Evolutionary conservation across 2,329 filamentous ascomycete species (phyloP).

Genomic region (Penicillium hesseltinei): DNA sequence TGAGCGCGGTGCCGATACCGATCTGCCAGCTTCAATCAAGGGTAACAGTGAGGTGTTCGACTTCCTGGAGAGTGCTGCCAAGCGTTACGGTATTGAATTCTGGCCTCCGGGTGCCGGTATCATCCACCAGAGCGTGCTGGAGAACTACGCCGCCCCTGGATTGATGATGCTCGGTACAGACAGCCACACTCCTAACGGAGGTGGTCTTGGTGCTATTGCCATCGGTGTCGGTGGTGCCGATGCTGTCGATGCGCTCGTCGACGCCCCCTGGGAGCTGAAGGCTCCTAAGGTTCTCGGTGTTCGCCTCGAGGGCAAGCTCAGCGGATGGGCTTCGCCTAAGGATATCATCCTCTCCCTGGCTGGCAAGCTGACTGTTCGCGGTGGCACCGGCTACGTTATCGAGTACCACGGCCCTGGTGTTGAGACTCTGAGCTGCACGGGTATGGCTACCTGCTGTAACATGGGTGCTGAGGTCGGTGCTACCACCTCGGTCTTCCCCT

Average conservation of each 20-base stretch:
- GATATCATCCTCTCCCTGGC: slow-evolving; percentile 90
- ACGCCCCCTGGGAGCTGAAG: slow-evolving; percentile 96
- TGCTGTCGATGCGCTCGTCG: slow-evolving; percentile 92
- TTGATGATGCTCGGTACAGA: slow-evolving; percentile 99
- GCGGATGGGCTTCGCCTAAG: slow-evolving; percentile 90
- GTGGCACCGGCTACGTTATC: slow-evolving; percentile 90
- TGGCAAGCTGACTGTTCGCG: slow-evolving; percentile 84
- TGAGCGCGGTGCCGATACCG: slow-evolving; percentile 80
- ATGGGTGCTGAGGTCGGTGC: slow-evolving; percentile 89
- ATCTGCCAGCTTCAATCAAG: slow-evolving; percentile 79
- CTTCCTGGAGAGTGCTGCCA: slow-evolving; percentile 88
- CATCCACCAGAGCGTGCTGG: slow-evolving; percentile 95
- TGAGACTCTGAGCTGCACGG: slow-evolving; percentile 82
- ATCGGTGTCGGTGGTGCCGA: slow-evolving; percentile 97
- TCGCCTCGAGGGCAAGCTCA: slow-evolving; percentile 63
- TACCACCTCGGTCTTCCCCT: slow-evolving; percentile 95
- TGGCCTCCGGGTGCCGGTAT: slow-evolving; percentile 93
- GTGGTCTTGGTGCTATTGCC: slow-evolving; percentile 91
- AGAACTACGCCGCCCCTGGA: slow-evolving; percentile 96
- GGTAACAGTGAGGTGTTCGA: slow-evolving; percentile 97
- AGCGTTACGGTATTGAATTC: slow-evolving; percentile 91
- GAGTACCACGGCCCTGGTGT: slow-evolving; percentile 93
- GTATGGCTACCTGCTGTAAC: slow-evolving; percentile 88
- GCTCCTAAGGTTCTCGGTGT: slow-evolving; percentile 69
- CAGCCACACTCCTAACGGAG: slow-evolving; percentile 92